Conservation (phyloP, 1,284 basidiomycete genomes). For the Leccinum angustisporum region DNA sequence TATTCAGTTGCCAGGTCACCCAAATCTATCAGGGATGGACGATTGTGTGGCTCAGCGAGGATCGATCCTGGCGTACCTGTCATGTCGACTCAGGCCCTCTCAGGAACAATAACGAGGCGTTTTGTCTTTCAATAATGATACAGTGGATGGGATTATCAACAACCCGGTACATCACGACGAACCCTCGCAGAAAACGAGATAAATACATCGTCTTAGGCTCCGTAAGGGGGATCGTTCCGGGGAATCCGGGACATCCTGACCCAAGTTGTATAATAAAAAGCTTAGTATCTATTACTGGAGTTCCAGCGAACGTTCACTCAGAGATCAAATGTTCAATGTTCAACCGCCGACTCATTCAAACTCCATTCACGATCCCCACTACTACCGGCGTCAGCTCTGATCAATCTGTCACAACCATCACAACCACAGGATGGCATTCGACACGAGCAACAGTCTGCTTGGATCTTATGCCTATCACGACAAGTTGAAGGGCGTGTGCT, state of each 20-base stretch:
- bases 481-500: slow-evolving; percentile 62
- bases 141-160: slow-evolving; percentile 2
- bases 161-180: slow-evolving; percentile 19
- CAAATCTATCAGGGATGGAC: no score
- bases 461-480: slow-evolving; percentile 68
- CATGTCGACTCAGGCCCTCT: background rate
- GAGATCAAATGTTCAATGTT: no score
- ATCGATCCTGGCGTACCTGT: background rate
- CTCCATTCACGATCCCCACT: no score
- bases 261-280: no score
- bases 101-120: no score
- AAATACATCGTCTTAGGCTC: slow-evolving; percentile 3
- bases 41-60: no score
- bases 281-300: no score
- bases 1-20: no score
- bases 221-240: slow-evolving; percentile 13
- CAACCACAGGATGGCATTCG: slow-evolving; percentile 9
- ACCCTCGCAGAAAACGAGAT: background rate
- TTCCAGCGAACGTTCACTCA: no score
- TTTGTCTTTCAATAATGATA: slow-evolving; percentile 7
- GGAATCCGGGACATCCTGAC: slow-evolving; percentile 6
- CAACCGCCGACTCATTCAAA: no score
- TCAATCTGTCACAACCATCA: no score
- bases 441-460: background rate
- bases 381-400: no score